These are phyloP conservation scores for Apostasia shenzhenica DNA, from an alignment of 106 monocot species.

Conservation along the genomic window DNA sequence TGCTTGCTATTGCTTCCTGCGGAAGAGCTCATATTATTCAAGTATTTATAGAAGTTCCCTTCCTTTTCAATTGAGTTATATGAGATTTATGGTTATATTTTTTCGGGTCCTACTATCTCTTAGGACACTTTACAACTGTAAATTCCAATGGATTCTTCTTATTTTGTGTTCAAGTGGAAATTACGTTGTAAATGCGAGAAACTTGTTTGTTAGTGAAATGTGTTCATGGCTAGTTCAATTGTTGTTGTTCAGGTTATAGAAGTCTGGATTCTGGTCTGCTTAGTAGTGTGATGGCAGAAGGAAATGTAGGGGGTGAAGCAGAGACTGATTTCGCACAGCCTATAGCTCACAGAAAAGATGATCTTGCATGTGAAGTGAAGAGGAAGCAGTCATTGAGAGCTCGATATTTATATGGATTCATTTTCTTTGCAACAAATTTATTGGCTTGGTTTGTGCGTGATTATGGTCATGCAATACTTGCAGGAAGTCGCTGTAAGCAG, in stretches of 20 bases:
- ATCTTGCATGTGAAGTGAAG: slow-evolving; percentile 3
- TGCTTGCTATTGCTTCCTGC: too few relatives aligned
- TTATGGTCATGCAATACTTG: slow-evolving; percentile 31
- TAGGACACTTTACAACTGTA: too few relatives aligned
- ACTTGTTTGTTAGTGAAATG: not conserved
- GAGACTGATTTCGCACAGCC: slow-evolving; percentile 4
- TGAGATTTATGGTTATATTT: too few relatives aligned
- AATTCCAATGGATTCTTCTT: not conserved
- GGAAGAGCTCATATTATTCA: too few relatives aligned
- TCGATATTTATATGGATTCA: slow-evolving; percentile 52
- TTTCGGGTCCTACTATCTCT: too few relatives aligned
- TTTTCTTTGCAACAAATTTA: slow-evolving; percentile 59
- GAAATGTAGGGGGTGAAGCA: slow-evolving; percentile 1
- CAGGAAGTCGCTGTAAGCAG: slow-evolving; percentile 25
- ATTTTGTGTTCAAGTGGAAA: not conserved
- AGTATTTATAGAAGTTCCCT: too few relatives aligned
- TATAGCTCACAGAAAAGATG: not conserved
- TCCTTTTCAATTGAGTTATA: too few relatives aligned
- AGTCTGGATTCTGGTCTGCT: not conserved
- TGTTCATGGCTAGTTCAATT: not conserved
- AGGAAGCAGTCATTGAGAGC: slow-evolving; percentile 46
- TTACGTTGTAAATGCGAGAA: not conserved
- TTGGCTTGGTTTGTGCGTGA: slow-evolving; percentile 71
- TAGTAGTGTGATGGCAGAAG: not conserved
- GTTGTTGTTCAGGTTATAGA: slow-evolving; percentile 6